Evolutionary conservation across 192 early-diverging fungal species (phyloP).

Genomic region (Cetraspora pellucida): DNA sequence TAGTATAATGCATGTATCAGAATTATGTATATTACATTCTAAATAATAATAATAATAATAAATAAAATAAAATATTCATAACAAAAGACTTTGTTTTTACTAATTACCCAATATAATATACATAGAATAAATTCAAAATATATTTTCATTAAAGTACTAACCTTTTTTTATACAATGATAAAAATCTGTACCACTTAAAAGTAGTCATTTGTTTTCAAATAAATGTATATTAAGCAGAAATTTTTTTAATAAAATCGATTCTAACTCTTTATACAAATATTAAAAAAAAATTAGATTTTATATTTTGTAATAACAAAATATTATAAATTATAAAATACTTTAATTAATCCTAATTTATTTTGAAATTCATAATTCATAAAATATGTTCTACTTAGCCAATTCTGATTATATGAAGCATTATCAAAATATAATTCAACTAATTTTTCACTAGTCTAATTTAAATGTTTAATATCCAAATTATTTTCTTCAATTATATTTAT

Average conservation of each 20-base stretch:
- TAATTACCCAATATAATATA: too few species aligned
- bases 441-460: neutral
- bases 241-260: neutral
- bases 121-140: too few species aligned
- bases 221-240: neutral
- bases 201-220: neutral
- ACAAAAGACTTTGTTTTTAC: too few species aligned
- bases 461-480: neutral
- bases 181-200: neutral
- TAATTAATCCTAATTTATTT: neutral
- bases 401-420: neutral
- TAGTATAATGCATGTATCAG: neutral
- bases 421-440: constrained; percentile 6
- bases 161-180: constrained; percentile 2
- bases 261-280: neutral
- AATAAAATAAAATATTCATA: neutral
- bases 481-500: neutral
- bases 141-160: neutral
- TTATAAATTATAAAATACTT: neutral
- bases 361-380: neutral
- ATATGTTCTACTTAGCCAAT: neutral
- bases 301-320: too few species aligned
- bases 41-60: too few species aligned
- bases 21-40: neutral
- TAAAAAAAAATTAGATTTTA: too few species aligned